Base-by-base conservation (phyloP, 2,329 filamentous ascomycete genomes). In the Fusarium napiforme region DNA sequence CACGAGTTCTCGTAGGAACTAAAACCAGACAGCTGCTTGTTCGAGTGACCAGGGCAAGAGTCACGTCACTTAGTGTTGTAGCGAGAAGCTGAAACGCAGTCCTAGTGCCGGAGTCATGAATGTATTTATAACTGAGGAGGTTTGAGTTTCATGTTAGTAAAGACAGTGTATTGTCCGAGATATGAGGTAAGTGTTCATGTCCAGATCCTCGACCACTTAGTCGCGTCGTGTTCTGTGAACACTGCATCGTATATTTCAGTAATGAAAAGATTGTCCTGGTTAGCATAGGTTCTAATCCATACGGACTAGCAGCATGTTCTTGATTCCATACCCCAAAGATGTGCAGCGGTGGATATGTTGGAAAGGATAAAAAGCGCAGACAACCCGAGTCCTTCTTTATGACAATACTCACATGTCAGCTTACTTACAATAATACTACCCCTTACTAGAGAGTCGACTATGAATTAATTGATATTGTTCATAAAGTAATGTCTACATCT, bases 321-420 rank as follows among this genome's bases (percentile, higher is more conserved):
- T 34, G 6, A 10, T 5, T 15, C 2, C 8, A 7, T 8, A 1
- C 0, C 2, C 0, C 0, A 19, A 19, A 4, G 1, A 4, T 3
- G 9, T 34, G 16, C 11, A 19, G 30, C 2, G 11, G 11, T 50
- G 9, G 15, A 15, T 11, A 2, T 6, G 14, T 10, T 2, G 4
- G 9, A 52, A 52, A 10, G 16, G 23, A 23, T 34, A 34, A 34
- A 52, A 34, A 34, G 16, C n/a, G 9, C 6, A 23, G 16, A 34
- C 5, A n/a, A 14, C 30, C 30, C 9, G 4, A 23, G 7, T 6
- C 23, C 23, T 23, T 23, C 23, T 23, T 23, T 23, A 23, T 23
- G 23, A 23, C 23, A 23, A 23, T 23, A 23, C 23, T 23, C 23
- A 23, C 23, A 23, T 23, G 23, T 23, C 23, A 23, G 23, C 23